phyloP scores from a whole-genome alignment of 805 yeast genomes.

The Cyberlindnera suaveolens region DNA sequence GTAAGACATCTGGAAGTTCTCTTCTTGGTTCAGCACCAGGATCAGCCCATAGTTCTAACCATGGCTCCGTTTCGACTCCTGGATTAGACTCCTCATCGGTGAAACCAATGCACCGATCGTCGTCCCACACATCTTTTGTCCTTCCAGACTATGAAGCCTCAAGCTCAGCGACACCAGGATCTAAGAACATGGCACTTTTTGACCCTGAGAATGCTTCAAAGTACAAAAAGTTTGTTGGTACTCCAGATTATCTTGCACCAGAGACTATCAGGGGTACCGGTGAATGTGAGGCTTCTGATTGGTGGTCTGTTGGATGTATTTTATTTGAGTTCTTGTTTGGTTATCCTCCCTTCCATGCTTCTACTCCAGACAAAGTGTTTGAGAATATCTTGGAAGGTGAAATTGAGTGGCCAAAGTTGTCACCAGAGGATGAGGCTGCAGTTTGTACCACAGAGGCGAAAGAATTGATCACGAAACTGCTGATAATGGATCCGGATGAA shows the following conservation, averaged over 20 bases:
- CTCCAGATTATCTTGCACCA: conserved; percentile 97
- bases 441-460: conserved; percentile 62
- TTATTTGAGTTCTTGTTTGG: conserved; percentile 89
- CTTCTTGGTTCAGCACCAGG: not conserved
- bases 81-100: conserved; percentile 39
- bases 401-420: conserved; percentile 79
- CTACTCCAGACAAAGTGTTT: conserved; percentile 74
- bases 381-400: conserved; percentile 66
- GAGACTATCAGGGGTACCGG: conserved; percentile 84
- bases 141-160: conserved; percentile 42
- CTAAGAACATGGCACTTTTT: conserved; percentile 53
- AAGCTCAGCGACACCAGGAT: conserved; percentile 4
- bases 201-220: conserved; percentile 61
- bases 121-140: conserved; percentile 54
- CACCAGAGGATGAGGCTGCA: conserved; percentile 45
- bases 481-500: conserved; percentile 54
- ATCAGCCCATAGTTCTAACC: conserved; percentile 1
- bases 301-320: conserved; percentile 99
- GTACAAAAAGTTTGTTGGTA: conserved; percentile 77
- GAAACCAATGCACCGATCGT: conserved; percentile 41
- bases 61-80: conserved; percentile 5
- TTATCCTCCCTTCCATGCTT: conserved; percentile 89
- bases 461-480: conserved; percentile 60
- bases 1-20: conserved; percentile 6
- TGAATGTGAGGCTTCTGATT: conserved; percentile 80